phyloP scores from a whole-genome alignment of 225 moss, liverwort and hornwort genomes.

The Lunularia cruciata region DNA sequence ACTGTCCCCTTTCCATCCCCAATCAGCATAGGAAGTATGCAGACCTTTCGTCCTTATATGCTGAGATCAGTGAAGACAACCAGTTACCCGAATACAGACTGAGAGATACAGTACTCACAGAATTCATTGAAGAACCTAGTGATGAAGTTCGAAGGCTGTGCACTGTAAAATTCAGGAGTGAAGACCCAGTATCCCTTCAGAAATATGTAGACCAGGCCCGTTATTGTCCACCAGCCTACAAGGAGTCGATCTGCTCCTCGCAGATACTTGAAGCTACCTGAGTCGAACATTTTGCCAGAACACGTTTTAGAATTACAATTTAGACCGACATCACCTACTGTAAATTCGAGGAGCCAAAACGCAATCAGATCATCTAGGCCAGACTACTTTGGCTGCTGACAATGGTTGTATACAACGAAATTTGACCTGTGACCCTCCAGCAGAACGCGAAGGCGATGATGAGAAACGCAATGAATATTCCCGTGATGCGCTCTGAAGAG shows the following conservation, averaged over 20 bases:
- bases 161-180: slow-evolving; percentile 66
- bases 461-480: slow-evolving; percentile 40
- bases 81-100: neutral
- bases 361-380: slow-evolving; percentile 10
- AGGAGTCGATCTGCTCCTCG: slow-evolving; percentile 60
- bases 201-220: slow-evolving; percentile 68
- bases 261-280: slow-evolving; percentile 40
- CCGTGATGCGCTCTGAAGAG: slow-evolving; percentile 50
- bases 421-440: too few species aligned
- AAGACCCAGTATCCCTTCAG: slow-evolving; percentile 88
- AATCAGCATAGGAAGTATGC: too few species aligned
- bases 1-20: too few species aligned
- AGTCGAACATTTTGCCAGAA: neutral
- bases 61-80: too few species aligned
- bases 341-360: neutral
- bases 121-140: slow-evolving; percentile 23
- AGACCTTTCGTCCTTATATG: too few species aligned
- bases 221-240: slow-evolving; percentile 79
- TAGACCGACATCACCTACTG: too few species aligned
- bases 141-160: slow-evolving; percentile 49
- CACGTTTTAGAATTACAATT: too few species aligned
- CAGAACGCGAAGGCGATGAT: slow-evolving; percentile 39
- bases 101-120: neutral
- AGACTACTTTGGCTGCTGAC: slow-evolving; percentile 15
- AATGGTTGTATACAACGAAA: too few species aligned